phyloP scores from a whole-genome alignment of 2,329 filamentous ascomycete genomes.

The Ophiosphaerella herpotricha region DNA sequence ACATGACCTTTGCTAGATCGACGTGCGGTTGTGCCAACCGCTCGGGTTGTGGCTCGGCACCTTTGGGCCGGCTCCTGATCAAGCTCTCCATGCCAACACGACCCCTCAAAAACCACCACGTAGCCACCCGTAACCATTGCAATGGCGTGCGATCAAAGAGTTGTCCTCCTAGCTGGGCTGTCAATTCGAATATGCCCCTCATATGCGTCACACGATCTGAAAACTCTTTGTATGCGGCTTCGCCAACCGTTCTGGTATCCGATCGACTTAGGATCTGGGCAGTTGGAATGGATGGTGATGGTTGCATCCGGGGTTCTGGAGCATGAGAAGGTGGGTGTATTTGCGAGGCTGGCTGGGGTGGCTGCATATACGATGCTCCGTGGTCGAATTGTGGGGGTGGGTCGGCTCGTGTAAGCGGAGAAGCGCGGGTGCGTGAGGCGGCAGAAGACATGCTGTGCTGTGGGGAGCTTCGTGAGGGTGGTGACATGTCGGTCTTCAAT shows the following conservation, averaged over 20 bases:
- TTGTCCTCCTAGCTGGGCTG: constrained; percentile 74
- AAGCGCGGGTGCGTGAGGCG: constrained; percentile 22
- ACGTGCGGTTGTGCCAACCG: constrained; percentile 75
- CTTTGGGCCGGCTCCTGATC: constrained; percentile 67
- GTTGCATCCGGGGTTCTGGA: constrained; percentile 9
- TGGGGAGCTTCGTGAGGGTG: constrained; percentile 32
- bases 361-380: constrained; percentile 12
- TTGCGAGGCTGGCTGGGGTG: constrained; percentile 11
- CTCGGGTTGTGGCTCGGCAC: constrained; percentile 57
- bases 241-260: constrained; percentile 38
- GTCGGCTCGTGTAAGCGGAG: constrained; percentile 26
- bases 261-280: constrained; percentile 31
- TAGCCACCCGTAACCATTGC: constrained; percentile 71
- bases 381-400: constrained; percentile 31
- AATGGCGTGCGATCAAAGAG: constrained; percentile 65
- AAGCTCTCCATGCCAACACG: constrained; percentile 74
- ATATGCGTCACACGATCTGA: constrained; percentile 72
- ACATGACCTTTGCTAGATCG: constrained; percentile 83
- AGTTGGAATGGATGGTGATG: constrained; percentile 2
- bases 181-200: constrained; percentile 74
- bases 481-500: constrained; percentile 30
- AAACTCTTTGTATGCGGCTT: constrained; percentile 68
- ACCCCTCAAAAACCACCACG: constrained; percentile 91
- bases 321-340: constrained; percentile 11
- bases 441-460: constrained; percentile 33